These are phyloP conservation scores for Auricularia sp. DNA, from an alignment of 768 basidiomycete genomes.

Conservation along the genomic window DNA sequence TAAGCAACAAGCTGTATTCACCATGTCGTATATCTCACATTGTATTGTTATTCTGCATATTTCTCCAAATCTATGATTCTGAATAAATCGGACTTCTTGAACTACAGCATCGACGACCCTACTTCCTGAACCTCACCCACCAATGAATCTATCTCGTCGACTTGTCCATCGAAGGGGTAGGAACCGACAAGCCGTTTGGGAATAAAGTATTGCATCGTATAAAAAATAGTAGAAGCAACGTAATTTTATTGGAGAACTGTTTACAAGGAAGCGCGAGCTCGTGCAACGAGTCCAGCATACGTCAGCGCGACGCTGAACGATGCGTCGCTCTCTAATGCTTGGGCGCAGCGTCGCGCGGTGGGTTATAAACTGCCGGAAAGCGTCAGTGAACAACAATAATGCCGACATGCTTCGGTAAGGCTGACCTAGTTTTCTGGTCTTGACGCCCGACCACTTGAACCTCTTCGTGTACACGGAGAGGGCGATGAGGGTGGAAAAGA, in stretches of 20 bases:
- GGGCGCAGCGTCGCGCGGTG: constrained; percentile 17
- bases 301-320: background rate
- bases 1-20: no score
- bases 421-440: constrained; percentile 83
- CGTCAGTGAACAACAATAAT: background rate
- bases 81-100: no score
- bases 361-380: constrained; percentile 27
- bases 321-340: constrained; percentile 2
- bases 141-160: no score
- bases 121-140: no score
- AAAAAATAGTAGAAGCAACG: background rate
- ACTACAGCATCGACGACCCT: no score
- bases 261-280: background rate
- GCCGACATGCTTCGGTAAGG: constrained; percentile 9
- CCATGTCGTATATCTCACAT: no score
- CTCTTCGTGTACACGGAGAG: constrained; percentile 85
- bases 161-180: no score
- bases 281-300: constrained; percentile 1
- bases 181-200: no score
- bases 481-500: constrained; percentile 77
- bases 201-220: no score
- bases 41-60: no score
- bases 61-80: no score
- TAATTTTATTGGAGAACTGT: background rate
- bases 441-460: constrained; percentile 89